Evolutionary conservation across 2,329 filamentous ascomycete genomes (phyloP).

Genomic region (Arthrobotrys iridis): DNA sequence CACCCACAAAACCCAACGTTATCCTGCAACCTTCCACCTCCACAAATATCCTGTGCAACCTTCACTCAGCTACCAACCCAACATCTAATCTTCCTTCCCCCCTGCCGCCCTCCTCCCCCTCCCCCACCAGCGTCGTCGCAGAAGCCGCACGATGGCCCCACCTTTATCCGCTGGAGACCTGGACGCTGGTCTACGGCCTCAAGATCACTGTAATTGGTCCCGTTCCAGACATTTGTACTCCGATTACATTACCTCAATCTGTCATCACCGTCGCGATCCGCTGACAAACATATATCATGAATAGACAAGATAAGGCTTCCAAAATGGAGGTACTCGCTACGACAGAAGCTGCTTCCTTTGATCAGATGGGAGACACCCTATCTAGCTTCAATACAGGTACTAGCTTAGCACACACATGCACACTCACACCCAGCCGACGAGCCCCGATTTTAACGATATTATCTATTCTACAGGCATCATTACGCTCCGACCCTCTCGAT

Average conservation of each 20-base stretch:
- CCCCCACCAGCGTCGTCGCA: not conserved
- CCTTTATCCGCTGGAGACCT: slow-evolving; percentile 31
- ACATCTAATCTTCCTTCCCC: not conserved
- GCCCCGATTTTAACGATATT: not conserved
- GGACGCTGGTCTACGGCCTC: slow-evolving; percentile 56
- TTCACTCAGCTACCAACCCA: no score
- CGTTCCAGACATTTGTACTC: not conserved
- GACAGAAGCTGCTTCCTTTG: slow-evolving; percentile 82
- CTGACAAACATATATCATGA: not conserved
- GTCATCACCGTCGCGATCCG: not conserved
- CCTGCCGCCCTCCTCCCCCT: not conserved
- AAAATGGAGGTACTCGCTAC: slow-evolving; percentile 84
- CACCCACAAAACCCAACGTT: not conserved
- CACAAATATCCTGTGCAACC: not conserved
- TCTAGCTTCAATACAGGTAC: slow-evolving; percentile 81
- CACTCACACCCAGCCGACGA: not conserved
- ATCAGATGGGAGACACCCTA: slow-evolving; percentile 96
- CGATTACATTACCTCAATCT: not conserved
- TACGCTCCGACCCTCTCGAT: slow-evolving; percentile 71
- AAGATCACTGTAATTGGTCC: slow-evolving; percentile 56
- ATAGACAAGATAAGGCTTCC: slow-evolving; percentile 85
- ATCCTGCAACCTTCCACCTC: not conserved
- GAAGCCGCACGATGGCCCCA: slow-evolving; percentile 19
- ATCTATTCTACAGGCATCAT: slow-evolving; percentile 13
- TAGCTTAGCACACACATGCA: no score